These are phyloP conservation scores for Brasenia schreberi DNA, from an alignment of 164 flowering plant species.

Conservation along the genomic window DNA sequence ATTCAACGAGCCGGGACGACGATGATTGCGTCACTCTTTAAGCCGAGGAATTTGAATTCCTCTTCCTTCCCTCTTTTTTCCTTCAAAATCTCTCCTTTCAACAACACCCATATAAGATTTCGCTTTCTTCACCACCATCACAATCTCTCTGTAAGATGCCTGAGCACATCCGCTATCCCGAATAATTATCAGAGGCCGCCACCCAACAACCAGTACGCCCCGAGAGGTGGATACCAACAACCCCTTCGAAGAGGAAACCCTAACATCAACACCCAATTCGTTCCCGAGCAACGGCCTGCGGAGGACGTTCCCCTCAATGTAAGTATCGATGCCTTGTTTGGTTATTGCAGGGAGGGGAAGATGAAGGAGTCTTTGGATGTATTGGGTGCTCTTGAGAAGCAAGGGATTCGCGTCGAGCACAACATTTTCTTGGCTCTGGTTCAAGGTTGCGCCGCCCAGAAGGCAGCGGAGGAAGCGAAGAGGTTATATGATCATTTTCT, in stretches of 20 bases:
- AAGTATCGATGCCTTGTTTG: constrained; percentile 24
- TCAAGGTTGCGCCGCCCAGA: constrained; percentile 27
- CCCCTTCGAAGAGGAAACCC: constrained; percentile 2
- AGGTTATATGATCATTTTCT: constrained; percentile 55
- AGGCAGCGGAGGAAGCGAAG: constrained; percentile 45
- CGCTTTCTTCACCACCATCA: constrained; percentile 2
- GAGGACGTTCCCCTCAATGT: constrained; percentile 8
- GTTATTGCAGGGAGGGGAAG: constrained; percentile 42
- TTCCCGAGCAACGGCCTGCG: constrained; percentile 4
- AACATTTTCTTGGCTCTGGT: constrained; percentile 32
- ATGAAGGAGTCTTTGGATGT: constrained; percentile 52
- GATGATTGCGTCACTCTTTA: constrained; percentile 8
- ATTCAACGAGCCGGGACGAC: constrained; percentile 15
- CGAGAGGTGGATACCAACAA: neutral
- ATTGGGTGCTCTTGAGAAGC: constrained; percentile 16
- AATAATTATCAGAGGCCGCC: constrained; percentile 12
- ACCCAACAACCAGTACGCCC: constrained; percentile 5
- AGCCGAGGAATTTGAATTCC: constrained; percentile 12
- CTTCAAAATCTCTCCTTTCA: constrained; percentile 2
- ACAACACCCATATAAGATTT: constrained; percentile 1
- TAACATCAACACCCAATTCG: constrained; percentile 7
- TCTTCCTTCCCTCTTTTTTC: constrained; percentile 4
- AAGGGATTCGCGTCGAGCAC: constrained; percentile 44
- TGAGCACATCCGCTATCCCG: constrained; percentile 28
- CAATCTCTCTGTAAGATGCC: constrained; percentile 11